These are phyloP conservation scores for Puccinia novopanici DNA, from an alignment of 1,284 basidiomycete genomes.

Conservation along the genomic window DNA sequence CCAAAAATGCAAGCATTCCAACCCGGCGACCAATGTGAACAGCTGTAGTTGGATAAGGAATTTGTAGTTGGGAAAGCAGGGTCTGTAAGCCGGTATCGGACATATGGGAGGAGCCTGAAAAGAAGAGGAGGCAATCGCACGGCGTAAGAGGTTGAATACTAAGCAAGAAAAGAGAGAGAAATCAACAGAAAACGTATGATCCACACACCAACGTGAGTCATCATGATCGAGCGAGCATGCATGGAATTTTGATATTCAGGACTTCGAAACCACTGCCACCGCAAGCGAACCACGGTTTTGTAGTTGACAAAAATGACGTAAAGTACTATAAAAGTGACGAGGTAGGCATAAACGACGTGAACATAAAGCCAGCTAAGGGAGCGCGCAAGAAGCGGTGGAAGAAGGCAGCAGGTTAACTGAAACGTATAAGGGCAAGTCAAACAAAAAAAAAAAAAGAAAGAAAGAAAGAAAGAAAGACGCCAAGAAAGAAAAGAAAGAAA, in stretches of 20 bases:
- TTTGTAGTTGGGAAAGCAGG: conserved; percentile 71
- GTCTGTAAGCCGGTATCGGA: conserved; percentile 73
- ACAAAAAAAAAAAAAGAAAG: too few species aligned
- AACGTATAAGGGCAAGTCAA: conserved; percentile 49
- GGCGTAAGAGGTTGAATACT: too few species aligned
- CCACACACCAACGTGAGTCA: conserved; percentile 47
- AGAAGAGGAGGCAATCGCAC: not conserved
- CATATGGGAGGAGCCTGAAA: conserved; percentile 65
- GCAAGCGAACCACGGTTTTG: conserved; percentile 67
- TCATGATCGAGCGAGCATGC: conserved; percentile 74
- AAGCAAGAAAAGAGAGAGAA: not conserved
- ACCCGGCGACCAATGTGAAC: conserved; percentile 78
- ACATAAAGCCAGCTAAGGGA: conserved; percentile 6
- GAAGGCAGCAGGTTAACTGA: not conserved
- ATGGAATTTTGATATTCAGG: conserved; percentile 74
- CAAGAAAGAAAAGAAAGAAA: conserved; percentile 74
- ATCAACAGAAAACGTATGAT: too few species aligned
- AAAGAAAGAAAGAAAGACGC: too few species aligned
- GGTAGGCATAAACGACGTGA: conserved; percentile 50
- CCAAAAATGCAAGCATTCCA: conserved; percentile 72
- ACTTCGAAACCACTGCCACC: conserved; percentile 72
- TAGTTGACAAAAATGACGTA: conserved; percentile 51
- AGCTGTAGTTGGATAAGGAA: conserved; percentile 79
- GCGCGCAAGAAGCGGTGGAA: not conserved
- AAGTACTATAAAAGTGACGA: conserved; percentile 31